Base-by-base conservation (phyloP, 179 eudicot species). In the Beta corolliflora region DNA sequence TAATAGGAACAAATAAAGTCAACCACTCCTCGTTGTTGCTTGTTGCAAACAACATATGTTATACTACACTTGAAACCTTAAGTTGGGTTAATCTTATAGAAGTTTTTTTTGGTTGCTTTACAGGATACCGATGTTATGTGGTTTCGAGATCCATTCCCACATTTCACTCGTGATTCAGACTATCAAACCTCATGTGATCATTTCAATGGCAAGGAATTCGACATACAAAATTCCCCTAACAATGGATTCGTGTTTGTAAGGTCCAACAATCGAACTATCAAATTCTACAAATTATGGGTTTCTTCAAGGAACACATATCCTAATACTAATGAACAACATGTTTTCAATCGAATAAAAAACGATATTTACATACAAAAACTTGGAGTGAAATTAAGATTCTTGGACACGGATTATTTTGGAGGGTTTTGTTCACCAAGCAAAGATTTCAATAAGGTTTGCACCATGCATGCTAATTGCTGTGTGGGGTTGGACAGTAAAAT, bases 391-490 rank as follows among this genome's bases (percentile, higher is more conserved):
- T 72, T 87, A 10, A 83, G 87, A 73, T 89, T 87, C 56, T 63
- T 91, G 56, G 83, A 82, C 66, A 88, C 94, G 2, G 73, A 64
- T 31, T 83, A 78, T 64, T 89, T 91, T 67, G 90, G 92, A 7
- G 92, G 94, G 10, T 91, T 87, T 76, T 89, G 91, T 46, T 29
- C 81, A 11, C 81, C 86, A 36, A 87, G 86, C 54, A 84, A 53
- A 56, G 77, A 89, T 66, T 73, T 89, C 25, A 85, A 81, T 55
- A 77, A 79, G 54, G 90, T 88, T 8, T 83, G 88, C 50, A 89
- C 92, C 0, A 88, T 89, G 90, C 90, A 90, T 74, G 90, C 90
- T 6, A 90, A 90, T 70, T 90, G 92, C 75, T 90, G 92, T 77
- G 55, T 78, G 18, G 90, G 90, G 1, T 71, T 88, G 59, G 75